Base-by-base conservation (phyloP, 192 early-diverging fungal species). In the Linnemannia hyalina region DNA sequence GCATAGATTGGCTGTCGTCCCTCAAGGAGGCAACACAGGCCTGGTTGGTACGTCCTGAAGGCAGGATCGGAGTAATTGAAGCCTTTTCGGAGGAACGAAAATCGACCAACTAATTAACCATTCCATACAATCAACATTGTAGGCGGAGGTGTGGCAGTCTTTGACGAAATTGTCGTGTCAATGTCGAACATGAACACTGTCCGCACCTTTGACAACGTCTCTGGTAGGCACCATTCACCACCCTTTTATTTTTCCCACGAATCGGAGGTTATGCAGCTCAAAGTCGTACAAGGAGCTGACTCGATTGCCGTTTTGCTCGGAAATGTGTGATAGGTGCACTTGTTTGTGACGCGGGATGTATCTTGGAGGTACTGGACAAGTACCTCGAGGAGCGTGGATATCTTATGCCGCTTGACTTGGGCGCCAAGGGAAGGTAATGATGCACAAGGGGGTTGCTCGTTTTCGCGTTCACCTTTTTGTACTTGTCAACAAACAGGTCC, bases 21-120 rank as follows among this genome's bases (percentile, higher is more conserved):
- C 99, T 44, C 99, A 99, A 89, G 98, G 99, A 72, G 99, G 98
- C 57, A 99, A 99, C 88, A 99, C 97, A 4, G 98, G 98, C 41
- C 91, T 99, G 32, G 98, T 99, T 32, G 98, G 89, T 89, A 76
- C 26, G 76, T 71, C 7, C n/a, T 26, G 26, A 32, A 20, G 7
- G 38, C 52, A 32, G 40, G 22, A 20, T 63, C 4, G 10, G 46
- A 29, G 63, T 16, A 29, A 6, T 26, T 65, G 18, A 41, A 15
- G 35, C 8, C 11, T 5, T 29, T 47, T 71, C 29, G 60, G n/a
- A 15, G 60, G 60, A 65, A 4, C 26, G 29, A 65, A 29, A 32
- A 65, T 65, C 60, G 60, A 65, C 26, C 3, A 32, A 32, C 1
- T 65, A 65, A 65, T 65, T 65, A 65, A 65, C 22, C n/a, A 23